A percentile compares a stretch with the other conserved stretches of the same genome.
phyloP scores from a whole-genome alignment of 1,139 yeast genomes.

The Candida sp. region DNA sequence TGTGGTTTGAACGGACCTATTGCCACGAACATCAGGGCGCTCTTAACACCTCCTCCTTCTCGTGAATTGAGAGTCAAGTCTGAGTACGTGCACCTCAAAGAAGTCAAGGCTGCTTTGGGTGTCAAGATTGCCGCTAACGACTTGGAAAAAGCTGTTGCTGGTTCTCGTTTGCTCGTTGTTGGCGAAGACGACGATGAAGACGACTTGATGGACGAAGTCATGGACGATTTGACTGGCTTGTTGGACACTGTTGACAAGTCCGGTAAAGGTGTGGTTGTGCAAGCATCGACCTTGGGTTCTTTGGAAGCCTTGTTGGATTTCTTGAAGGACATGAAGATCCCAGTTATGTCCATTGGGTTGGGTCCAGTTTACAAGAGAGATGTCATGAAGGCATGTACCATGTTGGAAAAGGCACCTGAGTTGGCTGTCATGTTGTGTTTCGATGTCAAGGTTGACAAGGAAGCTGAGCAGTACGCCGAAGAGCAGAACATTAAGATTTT shows the following conservation, averaged over 20 bases:
- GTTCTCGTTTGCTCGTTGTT: slow-evolving; percentile 93
- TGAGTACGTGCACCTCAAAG: slow-evolving; percentile 94
- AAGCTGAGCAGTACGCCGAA: slow-evolving; percentile 97
- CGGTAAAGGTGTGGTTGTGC: slow-evolving; percentile 98
- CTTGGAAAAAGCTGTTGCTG: slow-evolving; percentile 98
- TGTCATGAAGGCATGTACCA: slow-evolving; percentile 96
- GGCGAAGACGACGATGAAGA: slow-evolving; percentile 99
- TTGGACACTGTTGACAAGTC: slow-evolving; percentile 93
- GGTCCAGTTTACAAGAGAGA: slow-evolving; percentile 99
- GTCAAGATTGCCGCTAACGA: slow-evolving; percentile 98
- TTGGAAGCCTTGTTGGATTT: slow-evolving; percentile 96
- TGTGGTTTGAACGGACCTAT: slow-evolving; percentile 99
- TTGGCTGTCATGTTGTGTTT: slow-evolving; percentile 97
- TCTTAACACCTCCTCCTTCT: slow-evolving; percentile 96
- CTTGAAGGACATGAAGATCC: slow-evolving; percentile 98
- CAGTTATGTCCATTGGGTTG: slow-evolving; percentile 97
- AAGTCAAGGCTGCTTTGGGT: slow-evolving; percentile 99
- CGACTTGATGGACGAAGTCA: slow-evolving; percentile 96
- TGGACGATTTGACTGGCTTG: slow-evolving; percentile 97
- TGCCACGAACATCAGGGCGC: slow-evolving; percentile 95
- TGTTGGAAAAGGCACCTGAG: slow-evolving; percentile 97
- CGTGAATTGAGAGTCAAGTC: slow-evolving; percentile 96
- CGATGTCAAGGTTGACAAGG: slow-evolving; percentile 96
- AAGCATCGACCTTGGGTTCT: slow-evolving; percentile 98
- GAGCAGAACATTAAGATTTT: slow-evolving; percentile 92